Conservation (phyloP, 371 early-diverging fungal species). For the Nematocida parisii region DNA sequence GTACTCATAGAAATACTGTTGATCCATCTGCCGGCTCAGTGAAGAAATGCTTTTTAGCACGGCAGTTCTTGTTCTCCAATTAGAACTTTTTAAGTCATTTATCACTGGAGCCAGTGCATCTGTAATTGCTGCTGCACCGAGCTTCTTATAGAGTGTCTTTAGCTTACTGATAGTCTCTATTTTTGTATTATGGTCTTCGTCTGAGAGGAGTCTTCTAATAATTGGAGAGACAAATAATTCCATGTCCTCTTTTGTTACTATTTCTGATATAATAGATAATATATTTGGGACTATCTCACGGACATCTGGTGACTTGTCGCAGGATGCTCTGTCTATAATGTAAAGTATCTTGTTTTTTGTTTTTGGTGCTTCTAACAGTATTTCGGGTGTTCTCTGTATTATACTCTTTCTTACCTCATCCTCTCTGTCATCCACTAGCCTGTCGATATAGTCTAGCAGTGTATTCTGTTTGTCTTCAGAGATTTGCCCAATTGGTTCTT, state of each 20-base stretch:
- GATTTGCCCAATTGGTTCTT: not conserved
- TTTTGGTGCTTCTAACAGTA: slow-evolving; percentile 18
- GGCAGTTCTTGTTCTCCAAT: slow-evolving; percentile 45
- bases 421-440: slow-evolving; percentile 37
- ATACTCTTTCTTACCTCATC: slow-evolving; percentile 29
- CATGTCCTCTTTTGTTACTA: slow-evolving; percentile 21
- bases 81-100: slow-evolving; percentile 45
- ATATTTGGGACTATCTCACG: slow-evolving; percentile 24
- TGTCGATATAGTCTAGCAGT: slow-evolving; percentile 34
- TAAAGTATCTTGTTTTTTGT: slow-evolving; percentile 34
- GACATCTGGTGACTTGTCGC: slow-evolving; percentile 19
- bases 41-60: slow-evolving; percentile 53
- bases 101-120: slow-evolving; percentile 37
- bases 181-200: slow-evolving; percentile 40
- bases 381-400: not conserved
- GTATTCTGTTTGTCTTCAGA: not conserved
- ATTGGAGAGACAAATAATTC: slow-evolving; percentile 26
- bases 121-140: slow-evolving; percentile 36
- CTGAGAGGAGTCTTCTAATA: slow-evolving; percentile 32
- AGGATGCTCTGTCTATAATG: slow-evolving; percentile 32
- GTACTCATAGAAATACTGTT: slow-evolving; percentile 37
- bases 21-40: slow-evolving; percentile 34
- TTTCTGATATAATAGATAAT: slow-evolving; percentile 23
- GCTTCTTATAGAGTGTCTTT: slow-evolving; percentile 31
- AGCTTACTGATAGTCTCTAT: slow-evolving; percentile 53